Base-by-base conservation (phyloP, 2,329 filamentous ascomycete species). In the Alternaria viburni region DNA sequence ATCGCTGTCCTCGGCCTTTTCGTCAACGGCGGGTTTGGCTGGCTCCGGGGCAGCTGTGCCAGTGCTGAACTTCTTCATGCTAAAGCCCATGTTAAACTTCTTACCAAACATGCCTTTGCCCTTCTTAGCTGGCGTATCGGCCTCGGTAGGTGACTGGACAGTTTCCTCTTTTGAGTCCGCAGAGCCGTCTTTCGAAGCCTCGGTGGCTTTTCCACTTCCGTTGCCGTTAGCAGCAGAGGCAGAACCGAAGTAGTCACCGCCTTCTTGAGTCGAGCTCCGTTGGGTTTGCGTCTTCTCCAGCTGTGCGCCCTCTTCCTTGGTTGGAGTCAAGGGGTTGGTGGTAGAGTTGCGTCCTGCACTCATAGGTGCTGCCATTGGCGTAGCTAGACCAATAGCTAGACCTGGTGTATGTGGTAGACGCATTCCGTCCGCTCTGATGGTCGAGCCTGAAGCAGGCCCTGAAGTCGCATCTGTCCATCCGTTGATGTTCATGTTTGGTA, bases 51-150 rank as follows among this genome's bases (percentile, higher is more conserved):
- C 61, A 1, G 86, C 83, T 3, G 90, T 90, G 15, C 93, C 88
- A 2, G 71, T 74, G 12, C 89, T 89, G 13, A 95, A 85, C 80
- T 97, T 97, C 83, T 96, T 97, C 73, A 90, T 91, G 69, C 90
- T 90, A 74, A 95, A 93, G 1, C 90, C 89, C 83, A 87, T 87
- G 51, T 91, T 89, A 79, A 97, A 94, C 72, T 93, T 93, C 82
- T 94, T 96, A 46, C 91, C 89, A 77, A 97, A 96, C 6, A 93
- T 83, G 54, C 84, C 81, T 59, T 85, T 90, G 69, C 88, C 87
- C 62, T 74, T 89, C 82, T 78, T 91, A 4, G 74, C 69, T 11
- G 74, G 74, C 1, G 76, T 75, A 28, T 76, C 75, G 19, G 69
- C 62, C 57, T 74, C 79, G 9, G 61, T 88, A 82, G 58, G 84